Percentiles rank a stretch among this genome's conserved stretches.
phyloP scores from a whole-genome alignment of 768 basidiomycete genomes.

The Crassisporium funariophilum region DNA sequence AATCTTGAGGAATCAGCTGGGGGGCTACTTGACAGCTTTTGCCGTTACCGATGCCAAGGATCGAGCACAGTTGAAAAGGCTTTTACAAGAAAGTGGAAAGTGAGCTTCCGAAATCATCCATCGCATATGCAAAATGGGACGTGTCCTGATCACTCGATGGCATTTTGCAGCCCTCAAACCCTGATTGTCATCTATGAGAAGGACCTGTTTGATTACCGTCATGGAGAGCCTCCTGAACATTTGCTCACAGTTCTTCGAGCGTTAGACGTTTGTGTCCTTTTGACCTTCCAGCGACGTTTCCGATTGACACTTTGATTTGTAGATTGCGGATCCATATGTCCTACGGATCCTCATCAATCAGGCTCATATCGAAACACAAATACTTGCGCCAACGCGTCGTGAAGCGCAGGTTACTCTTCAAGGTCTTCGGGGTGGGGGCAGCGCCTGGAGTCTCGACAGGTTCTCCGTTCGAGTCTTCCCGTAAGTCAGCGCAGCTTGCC shows the following conservation, averaged over 20 bases:
- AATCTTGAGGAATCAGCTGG: slow-evolving; percentile 66
- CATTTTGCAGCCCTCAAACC: slow-evolving; percentile 39
- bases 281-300: neutral
- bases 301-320: neutral
- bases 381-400: slow-evolving; percentile 64
- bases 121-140: neutral
- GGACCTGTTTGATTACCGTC: slow-evolving; percentile 80
- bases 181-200: slow-evolving; percentile 65
- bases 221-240: slow-evolving; percentile 66
- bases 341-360: slow-evolving; percentile 81
- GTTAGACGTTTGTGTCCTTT: slow-evolving; percentile 60
- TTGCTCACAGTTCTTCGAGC: slow-evolving; percentile 80
- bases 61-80: slow-evolving; percentile 49
- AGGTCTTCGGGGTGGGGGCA: slow-evolving; percentile 47
- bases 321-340: slow-evolving; percentile 79
- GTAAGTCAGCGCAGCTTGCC: slow-evolving; percentile 41
- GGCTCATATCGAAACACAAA: slow-evolving; percentile 65
- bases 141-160: neutral
- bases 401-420: slow-evolving; percentile 61
- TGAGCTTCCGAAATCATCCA: slow-evolving; percentile 43
- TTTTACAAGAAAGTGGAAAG: slow-evolving; percentile 65
- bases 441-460: slow-evolving; percentile 63
- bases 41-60: slow-evolving; percentile 76
- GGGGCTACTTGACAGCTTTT: slow-evolving; percentile 61
- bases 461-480: slow-evolving; percentile 65